phyloP scores from a whole-genome alignment of 2,329 filamentous ascomycete genomes.

The Nakataea oryzae region DNA sequence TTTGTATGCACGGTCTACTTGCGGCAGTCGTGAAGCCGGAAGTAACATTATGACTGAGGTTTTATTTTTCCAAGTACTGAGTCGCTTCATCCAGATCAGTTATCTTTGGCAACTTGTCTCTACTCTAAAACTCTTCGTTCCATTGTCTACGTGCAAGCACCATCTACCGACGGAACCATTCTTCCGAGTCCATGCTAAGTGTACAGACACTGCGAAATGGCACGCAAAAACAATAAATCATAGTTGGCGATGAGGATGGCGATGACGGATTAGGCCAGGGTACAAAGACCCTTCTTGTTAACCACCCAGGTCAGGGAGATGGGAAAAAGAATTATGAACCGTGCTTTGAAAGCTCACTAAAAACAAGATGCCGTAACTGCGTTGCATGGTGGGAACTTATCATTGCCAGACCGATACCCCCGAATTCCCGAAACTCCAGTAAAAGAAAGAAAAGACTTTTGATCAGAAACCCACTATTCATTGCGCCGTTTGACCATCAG shows the following conservation, averaged over 20 bases:
- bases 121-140: background rate
- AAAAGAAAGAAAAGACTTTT: constrained; percentile 2
- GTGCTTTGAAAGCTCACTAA: background rate
- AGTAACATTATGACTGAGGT: too few species aligned
- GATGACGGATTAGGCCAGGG: background rate
- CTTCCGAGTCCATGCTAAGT: background rate
- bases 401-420: constrained; percentile 3
- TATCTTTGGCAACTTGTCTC: too few species aligned
- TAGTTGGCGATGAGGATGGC: background rate
- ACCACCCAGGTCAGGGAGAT: background rate
- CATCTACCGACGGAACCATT: background rate
- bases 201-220: background rate
- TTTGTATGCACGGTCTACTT: too few species aligned
- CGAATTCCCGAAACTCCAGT: constrained; percentile 3
- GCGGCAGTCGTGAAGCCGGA: too few species aligned
- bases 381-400: background rate
- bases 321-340: background rate
- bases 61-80: too few species aligned
- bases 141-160: background rate
- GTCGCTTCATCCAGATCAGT: too few species aligned
- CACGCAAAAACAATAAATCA: background rate
- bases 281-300: too few species aligned
- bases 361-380: background rate
- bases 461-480: constrained; percentile 1
- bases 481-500: background rate